Evolutionary conservation across 2,329 filamentous ascomycete genomes (phyloP).

Genomic region (Diaporthe destruens): DNA sequence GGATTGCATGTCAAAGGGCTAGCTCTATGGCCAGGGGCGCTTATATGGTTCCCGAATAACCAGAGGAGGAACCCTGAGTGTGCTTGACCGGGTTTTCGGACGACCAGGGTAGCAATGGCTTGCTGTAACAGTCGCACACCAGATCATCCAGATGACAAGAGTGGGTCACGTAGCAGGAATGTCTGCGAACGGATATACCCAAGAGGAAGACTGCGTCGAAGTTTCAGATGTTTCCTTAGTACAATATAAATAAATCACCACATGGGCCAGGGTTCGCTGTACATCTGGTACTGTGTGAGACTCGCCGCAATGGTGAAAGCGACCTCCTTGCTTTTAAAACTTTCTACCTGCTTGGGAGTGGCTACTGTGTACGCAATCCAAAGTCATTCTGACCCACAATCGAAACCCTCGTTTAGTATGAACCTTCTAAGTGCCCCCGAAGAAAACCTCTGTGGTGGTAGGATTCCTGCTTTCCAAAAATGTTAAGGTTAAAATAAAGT

Average conservation of each 20-base stretch:
- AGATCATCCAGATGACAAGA: slow-evolving; percentile 29
- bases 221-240: slow-evolving; percentile 33
- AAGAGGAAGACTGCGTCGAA: slow-evolving; percentile 28
- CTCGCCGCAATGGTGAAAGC: neutral
- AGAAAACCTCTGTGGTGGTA: slow-evolving; percentile 16
- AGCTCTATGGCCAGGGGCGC: slow-evolving; percentile 22
- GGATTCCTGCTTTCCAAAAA: slow-evolving; percentile 15
- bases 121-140: slow-evolving; percentile 20
- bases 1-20: slow-evolving; percentile 16
- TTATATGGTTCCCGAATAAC: slow-evolving; percentile 11
- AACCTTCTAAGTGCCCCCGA: slow-evolving; percentile 19
- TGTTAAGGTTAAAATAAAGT: neutral
- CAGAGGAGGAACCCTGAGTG: neutral
- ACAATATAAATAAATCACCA: slow-evolving; percentile 1
- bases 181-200: slow-evolving; percentile 19
- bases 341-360: slow-evolving; percentile 27
- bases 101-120: slow-evolving; percentile 27
- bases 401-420: slow-evolving; percentile 27
- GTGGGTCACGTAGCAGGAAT: slow-evolving; percentile 25
- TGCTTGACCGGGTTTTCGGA: neutral
- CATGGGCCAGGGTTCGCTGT: neutral
- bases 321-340: neutral
- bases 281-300: neutral
- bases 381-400: slow-evolving; percentile 27
- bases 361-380: slow-evolving; percentile 24